A percentile compares a stretch with the other conserved stretches of the same genome.
Evolutionary conservation across 345 rosid species (phyloP).

Genomic region (Citrus sp.): DNA sequence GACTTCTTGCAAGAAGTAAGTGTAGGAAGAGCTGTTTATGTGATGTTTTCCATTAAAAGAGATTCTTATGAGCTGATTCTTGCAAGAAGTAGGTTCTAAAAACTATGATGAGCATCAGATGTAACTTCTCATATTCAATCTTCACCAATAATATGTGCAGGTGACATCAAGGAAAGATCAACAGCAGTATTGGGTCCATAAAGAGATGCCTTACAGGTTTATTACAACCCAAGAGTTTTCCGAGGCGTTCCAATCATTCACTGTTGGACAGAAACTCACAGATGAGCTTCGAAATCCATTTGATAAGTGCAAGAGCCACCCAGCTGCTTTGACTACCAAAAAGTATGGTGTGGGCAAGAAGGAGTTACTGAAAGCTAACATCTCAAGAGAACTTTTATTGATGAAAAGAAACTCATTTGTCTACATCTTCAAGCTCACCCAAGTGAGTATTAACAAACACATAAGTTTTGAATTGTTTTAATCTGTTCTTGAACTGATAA

Average conservation of each 20-base stretch:
- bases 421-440: constrained; percentile 49
- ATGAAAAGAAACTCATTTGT: constrained; percentile 63
- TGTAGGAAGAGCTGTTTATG: not conserved
- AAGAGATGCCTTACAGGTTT: constrained; percentile 47
- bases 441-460: constrained; percentile 30
- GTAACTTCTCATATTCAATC: not conserved
- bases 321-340: constrained; percentile 50
- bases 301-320: constrained; percentile 48
- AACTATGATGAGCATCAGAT: not conserved
- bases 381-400: constrained; percentile 48
- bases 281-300: constrained; percentile 47
- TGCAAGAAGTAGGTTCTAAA: not conserved
- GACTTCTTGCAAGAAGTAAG: constrained; percentile 85
- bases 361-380: constrained; percentile 55
- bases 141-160: constrained; percentile 21
- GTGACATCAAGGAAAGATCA: constrained; percentile 79
- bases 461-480: not conserved
- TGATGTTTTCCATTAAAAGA: not conserved
- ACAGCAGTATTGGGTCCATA: constrained; percentile 53
- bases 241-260: constrained; percentile 46
- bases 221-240: constrained; percentile 42
- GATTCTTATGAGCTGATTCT: not conserved
- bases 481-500: not conserved
- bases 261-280: constrained; percentile 32
- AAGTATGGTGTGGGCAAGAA: constrained; percentile 46